Evolutionary conservation across 2,329 filamentous ascomycete genomes (phyloP).

Genomic region (Aquanectria penicillioides): DNA sequence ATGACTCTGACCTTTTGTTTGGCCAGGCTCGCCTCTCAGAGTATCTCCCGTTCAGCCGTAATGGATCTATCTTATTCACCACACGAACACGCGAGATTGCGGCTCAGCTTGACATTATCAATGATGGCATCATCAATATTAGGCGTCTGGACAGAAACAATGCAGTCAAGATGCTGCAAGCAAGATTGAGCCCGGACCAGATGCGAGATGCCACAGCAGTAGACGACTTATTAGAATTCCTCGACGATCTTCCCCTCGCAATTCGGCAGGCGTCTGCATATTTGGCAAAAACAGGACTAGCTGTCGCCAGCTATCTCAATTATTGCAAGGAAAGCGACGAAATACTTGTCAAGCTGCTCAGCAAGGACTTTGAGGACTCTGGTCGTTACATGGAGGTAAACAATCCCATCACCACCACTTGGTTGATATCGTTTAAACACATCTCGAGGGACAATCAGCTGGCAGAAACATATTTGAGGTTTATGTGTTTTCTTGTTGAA

Average conservation of each 20-base stretch:
- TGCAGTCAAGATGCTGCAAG: conserved; percentile 35
- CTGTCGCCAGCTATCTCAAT: conserved; percentile 39
- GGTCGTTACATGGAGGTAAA: conserved; percentile 35
- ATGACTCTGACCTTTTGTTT: conserved; percentile 48
- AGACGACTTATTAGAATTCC: conserved; percentile 41
- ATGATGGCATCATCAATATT: conserved; percentile 29
- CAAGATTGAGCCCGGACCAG: conserved; percentile 27
- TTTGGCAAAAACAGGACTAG: conserved; percentile 42
- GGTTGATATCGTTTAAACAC: conserved; percentile 47
- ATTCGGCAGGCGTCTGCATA: conserved; percentile 49
- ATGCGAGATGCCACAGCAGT: conserved; percentile 30
- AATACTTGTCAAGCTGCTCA: conserved; percentile 38
- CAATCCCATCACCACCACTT: conserved; percentile 46
- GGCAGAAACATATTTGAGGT: conserved; percentile 42
- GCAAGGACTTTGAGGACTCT: conserved; percentile 43
- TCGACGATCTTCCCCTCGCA: conserved; percentile 47
- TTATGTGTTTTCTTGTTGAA: conserved; percentile 42
- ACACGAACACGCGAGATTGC: conserved; percentile 28
- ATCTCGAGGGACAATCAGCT: conserved; percentile 37
- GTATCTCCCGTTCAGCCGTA: conserved; percentile 40
- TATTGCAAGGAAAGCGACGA: conserved; percentile 35
- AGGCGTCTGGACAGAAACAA: conserved; percentile 32
- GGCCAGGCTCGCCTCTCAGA: conserved; percentile 29
- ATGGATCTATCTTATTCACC: conserved; percentile 33
- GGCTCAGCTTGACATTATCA: conserved; percentile 13